phyloP scores from a whole-genome alignment of 179 eudicot genomes.

The Beta corolliflora region DNA sequence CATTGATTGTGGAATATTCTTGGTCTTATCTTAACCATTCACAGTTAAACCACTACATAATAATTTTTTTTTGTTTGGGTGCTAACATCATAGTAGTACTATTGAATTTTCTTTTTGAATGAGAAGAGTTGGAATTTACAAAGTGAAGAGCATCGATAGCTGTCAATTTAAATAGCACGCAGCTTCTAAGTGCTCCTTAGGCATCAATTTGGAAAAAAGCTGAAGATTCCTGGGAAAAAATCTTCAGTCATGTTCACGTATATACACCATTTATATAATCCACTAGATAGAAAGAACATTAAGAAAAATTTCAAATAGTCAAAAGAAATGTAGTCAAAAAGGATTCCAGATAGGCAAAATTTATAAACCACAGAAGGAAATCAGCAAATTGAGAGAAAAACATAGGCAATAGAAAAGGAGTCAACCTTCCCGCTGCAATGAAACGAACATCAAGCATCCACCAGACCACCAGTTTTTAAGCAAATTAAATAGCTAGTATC shows the following conservation, averaged over 20 bases:
- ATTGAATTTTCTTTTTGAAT: too few species aligned
- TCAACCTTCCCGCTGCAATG: slow-evolving; percentile 6
- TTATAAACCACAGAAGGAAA: not conserved
- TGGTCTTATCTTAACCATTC: not conserved
- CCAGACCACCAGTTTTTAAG: not conserved
- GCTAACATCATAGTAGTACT: too few species aligned
- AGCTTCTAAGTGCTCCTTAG: not conserved
- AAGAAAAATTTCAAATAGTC: not conserved
- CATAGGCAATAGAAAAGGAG: slow-evolving; percentile 8
- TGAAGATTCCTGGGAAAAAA: not conserved
- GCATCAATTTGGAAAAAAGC: not conserved
- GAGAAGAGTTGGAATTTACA: too few species aligned
- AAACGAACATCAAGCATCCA: not conserved
- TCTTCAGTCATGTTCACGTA: not conserved
- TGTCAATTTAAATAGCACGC: not conserved
- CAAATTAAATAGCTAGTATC: not conserved
- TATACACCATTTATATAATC: not conserved
- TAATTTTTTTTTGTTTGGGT: too few species aligned
- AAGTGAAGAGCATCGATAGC: too few species aligned
- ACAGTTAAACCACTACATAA: not conserved
- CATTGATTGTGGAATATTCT: not conserved
- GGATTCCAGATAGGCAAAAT: not conserved
- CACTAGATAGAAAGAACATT: not conserved
- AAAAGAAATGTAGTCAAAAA: not conserved
- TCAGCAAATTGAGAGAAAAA: not conserved